phyloP scores from a whole-genome alignment of 441 rosid genomes.

The Aleurites moluccanus region DNA sequence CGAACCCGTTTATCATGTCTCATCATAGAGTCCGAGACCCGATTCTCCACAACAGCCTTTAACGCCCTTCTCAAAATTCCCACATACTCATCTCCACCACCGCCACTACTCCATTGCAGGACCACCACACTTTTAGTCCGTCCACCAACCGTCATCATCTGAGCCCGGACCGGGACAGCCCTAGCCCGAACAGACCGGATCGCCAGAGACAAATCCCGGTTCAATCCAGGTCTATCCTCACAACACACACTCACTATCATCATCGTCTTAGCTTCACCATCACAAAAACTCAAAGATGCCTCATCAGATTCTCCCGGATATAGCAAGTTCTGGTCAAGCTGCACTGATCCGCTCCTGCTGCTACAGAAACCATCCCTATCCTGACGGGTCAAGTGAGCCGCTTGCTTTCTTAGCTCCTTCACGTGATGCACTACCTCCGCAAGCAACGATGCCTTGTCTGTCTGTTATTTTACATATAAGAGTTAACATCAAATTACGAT shows the following conservation, averaged over 20 bases:
- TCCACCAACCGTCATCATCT: conserved; percentile 53
- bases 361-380: conserved; percentile 19
- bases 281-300: conserved; percentile 33
- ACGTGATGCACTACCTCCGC: conserved; percentile 82
- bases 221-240: conserved; percentile 53
- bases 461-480: conserved; percentile 37
- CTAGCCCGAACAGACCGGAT: conserved; percentile 38
- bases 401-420: conserved; percentile 54
- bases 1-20: conserved; percentile 33
- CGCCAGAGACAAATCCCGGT: conserved; percentile 41
- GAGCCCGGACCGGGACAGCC: conserved; percentile 36
- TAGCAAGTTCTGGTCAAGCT: conserved; percentile 20
- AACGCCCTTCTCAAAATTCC: background rate
- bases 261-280: conserved; percentile 17
- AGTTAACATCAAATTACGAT: background rate
- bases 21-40: background rate
- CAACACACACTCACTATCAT: conserved; percentile 47
- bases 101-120: conserved; percentile 25
- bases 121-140: conserved; percentile 45
- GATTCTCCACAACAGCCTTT: conserved; percentile 6
- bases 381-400: conserved; percentile 29
- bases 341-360: conserved; percentile 13
- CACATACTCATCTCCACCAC: conserved; percentile 1
- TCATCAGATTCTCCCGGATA: conserved; percentile 51
- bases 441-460: conserved; percentile 88